Percentiles rank a stretch among this genome's conserved stretches.
phyloP scores from a whole-genome alignment of 1,284 basidiomycete species.

The Porphyrellus sp. region DNA sequence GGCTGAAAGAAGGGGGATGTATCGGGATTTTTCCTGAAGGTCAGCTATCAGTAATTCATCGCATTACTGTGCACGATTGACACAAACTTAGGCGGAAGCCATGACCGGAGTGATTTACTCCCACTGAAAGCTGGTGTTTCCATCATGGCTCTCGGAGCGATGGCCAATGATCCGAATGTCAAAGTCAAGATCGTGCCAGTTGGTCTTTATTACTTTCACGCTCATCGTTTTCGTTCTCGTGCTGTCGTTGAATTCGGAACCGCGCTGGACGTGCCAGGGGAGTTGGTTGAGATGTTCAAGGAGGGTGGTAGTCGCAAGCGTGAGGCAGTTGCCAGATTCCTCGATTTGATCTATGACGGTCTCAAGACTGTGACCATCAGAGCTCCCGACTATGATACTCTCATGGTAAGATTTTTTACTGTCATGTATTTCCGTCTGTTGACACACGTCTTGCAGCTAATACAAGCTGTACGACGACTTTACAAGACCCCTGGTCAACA shows the following conservation, averaged over 20 bases:
- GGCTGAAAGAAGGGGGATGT: constrained; percentile 82
- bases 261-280: constrained; percentile 84
- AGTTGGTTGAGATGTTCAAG: constrained; percentile 88
- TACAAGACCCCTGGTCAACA: constrained; percentile 96
- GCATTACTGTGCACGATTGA: constrained; percentile 10
- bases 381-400: constrained; percentile 96
- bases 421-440: background rate
- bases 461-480: constrained; percentile 92
- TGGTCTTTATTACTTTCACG: constrained; percentile 93
- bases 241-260: constrained; percentile 97
- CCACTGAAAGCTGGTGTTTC: constrained; percentile 96
- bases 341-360: constrained; percentile 94
- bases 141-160: constrained; percentile 96
- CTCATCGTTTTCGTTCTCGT: constrained; percentile 90
- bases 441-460: constrained; percentile 51
- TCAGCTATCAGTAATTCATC: constrained; percentile 31
- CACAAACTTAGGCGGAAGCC: constrained; percentile 74
- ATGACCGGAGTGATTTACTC: constrained; percentile 92
- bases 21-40: constrained; percentile 98
- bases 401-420: constrained; percentile 66
- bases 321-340: constrained; percentile 85
- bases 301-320: constrained; percentile 87
- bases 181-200: constrained; percentile 93
- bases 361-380: constrained; percentile 96
- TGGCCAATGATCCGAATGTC: constrained; percentile 85